Conservation (phyloP, 192 early-diverging fungal species). For the Phycomyces nitens region DNA sequence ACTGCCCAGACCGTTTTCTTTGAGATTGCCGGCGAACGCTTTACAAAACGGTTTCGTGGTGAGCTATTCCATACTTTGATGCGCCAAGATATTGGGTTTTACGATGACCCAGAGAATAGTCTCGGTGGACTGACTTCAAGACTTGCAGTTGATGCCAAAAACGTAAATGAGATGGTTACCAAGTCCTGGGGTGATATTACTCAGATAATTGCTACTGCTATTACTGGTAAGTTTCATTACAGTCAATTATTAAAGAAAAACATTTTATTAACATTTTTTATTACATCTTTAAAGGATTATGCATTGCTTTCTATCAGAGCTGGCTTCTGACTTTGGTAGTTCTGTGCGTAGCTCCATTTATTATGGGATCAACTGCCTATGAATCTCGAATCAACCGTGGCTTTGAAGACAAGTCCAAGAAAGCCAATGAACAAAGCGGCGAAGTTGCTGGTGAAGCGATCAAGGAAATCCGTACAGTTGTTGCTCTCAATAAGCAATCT, state of each 20-base stretch:
- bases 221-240: conserved; percentile 18
- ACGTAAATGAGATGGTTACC: conserved; percentile 52
- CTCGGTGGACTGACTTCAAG: conserved; percentile 75
- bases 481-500: conserved; percentile 69
- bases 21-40: conserved; percentile 29
- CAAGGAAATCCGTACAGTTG: conserved; percentile 81
- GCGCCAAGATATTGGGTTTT: conserved; percentile 83
- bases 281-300: conserved; percentile 16
- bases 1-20: conserved; percentile 15
- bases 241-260: not conserved
- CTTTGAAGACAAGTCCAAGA: conserved; percentile 62
- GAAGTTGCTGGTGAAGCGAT: conserved; percentile 86
- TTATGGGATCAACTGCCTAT: conserved; percentile 48
- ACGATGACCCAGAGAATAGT: conserved; percentile 72
- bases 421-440: conserved; percentile 73
- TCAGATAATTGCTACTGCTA: conserved; percentile 31
- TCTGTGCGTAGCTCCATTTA: conserved; percentile 57
- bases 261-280: not conserved
- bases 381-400: conserved; percentile 52
- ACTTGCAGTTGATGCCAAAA: conserved; percentile 77
- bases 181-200: conserved; percentile 42
- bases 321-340: conserved; percentile 88
- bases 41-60: conserved; percentile 19
- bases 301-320: conserved; percentile 66
- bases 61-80: conserved; percentile 68